Evolutionary conservation across 495 filamentous ascomycete genomes (phyloP), one percentile per base, ranked within the genome.

Genomic region (Penicillium simplicissimum): DNA sequence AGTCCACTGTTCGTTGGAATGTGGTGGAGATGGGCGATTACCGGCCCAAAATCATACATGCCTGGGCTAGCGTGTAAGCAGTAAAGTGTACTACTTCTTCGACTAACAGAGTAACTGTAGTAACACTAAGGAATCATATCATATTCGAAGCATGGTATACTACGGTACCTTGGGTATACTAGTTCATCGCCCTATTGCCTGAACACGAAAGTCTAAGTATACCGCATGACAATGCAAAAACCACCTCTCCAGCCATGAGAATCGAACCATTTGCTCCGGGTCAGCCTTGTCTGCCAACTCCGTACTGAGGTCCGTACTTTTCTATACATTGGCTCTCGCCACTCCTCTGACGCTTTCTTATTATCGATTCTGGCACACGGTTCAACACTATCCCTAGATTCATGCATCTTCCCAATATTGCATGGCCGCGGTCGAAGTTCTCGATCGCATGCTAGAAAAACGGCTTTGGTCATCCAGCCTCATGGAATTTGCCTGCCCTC

Each of bases 321-420:
- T 40, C n/a, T n/a, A 42, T 42, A 42, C 19, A 45, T 45, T 23
- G 23, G 13, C 19, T 45, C 42, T 45, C 42, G 42, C 42, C 42
- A 45, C 40, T 43, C 40, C 40, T 10, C 40, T 11, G 10, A 19
- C 11, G n/a, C 42, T 3, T 7, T 13, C 11, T 23, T 11, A 45
- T 28, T 23, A 31, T 11, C 45, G 45, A 49, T 28, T 49, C 11
- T 49, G 23, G 23, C 28, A 31, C 45, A 49, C 8, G 45, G 23
- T 28, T 19, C 45, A 53, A 15, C 34, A 23, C 38, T 52, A 67
- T 68, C 66, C 66, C 66, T 68, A 58, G 66, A 65, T 67, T 67
- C 65, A 64, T 48, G 42, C 33, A 15, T 40, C 33, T 31, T 45
- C 21, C 17, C 51, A 53, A 53, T 53, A 53, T 53, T 53, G 33